Evolutionary conservation across 2,329 filamentous ascomycete species (phyloP).

Genomic region (Alternaria sp.): DNA sequence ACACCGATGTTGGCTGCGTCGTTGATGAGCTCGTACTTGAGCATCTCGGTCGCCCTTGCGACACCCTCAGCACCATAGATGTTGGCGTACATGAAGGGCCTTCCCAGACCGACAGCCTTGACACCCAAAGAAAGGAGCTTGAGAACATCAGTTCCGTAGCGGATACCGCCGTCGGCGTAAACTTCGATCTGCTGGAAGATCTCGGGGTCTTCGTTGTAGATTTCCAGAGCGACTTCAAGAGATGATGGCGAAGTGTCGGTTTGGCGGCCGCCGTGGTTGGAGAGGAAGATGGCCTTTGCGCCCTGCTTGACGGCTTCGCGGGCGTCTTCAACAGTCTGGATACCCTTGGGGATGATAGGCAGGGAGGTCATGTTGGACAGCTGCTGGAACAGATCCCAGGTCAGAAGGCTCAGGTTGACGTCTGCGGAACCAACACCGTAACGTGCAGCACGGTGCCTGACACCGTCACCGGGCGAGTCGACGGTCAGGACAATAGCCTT

Average conservation of each 20-base stretch:
- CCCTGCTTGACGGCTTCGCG: constrained; percentile 48
- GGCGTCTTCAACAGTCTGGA: constrained; percentile 52
- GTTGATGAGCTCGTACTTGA: constrained; percentile 60
- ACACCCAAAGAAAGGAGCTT: constrained; percentile 52
- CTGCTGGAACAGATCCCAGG: constrained; percentile 47
- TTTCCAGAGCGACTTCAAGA: constrained; percentile 78
- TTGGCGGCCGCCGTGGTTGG: constrained; percentile 54
- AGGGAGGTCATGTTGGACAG: constrained; percentile 49
- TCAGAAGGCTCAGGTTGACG: constrained; percentile 41
- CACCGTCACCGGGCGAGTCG: constrained; percentile 52
- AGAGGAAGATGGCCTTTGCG: constrained; percentile 51
- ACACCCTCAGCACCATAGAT: constrained; percentile 69
- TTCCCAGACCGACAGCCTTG: constrained; percentile 56
- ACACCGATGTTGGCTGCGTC: constrained; percentile 47
- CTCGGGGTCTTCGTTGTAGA: constrained; percentile 64
- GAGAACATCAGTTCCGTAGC: constrained; percentile 51
- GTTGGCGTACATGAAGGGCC: constrained; percentile 62
- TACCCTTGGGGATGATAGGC: constrained; percentile 53
- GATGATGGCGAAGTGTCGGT: constrained; percentile 66
- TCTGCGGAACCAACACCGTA: constrained; percentile 45
- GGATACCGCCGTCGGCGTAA: constrained; percentile 52
- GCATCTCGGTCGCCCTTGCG: constrained; percentile 60
- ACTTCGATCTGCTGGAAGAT: constrained; percentile 53
- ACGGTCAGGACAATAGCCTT: constrained; percentile 54
- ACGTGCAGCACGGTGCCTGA: constrained; percentile 47